These are phyloP conservation scores for Hemisphaericaspora subhashii DNA, from an alignment of 1,139 yeast genomes.

Conservation along the genomic window DNA sequence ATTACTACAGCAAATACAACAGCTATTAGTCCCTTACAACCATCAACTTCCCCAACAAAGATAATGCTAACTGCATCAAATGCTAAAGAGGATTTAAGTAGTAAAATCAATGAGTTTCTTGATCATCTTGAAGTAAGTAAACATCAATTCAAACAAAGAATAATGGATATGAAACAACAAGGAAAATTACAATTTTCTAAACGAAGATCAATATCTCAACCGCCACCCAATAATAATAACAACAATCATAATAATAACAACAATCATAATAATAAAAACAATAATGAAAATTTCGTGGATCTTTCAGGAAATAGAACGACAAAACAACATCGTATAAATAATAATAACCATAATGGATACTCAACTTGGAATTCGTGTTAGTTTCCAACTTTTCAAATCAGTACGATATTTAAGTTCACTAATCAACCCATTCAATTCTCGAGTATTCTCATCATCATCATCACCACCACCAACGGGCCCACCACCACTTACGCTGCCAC, in stretches of 20 bases:
- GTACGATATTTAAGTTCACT: conserved; percentile 41
- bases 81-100: conserved; percentile 11
- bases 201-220: not conserved
- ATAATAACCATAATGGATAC: too few relatives aligned
- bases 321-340: too few relatives aligned
- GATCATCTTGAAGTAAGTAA: conserved; percentile 14
- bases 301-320: not conserved
- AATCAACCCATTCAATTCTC: conserved; percentile 47
- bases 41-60: conserved; percentile 2
- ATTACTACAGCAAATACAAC: not conserved
- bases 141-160: conserved; percentile 12
- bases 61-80: conserved; percentile 3
- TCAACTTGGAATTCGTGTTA: conserved; percentile 6
- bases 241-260: not conserved
- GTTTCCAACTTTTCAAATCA: conserved; percentile 48
- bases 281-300: conserved; percentile 2
- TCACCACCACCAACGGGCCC: conserved; percentile 47
- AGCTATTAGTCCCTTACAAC: not conserved
- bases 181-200: conserved; percentile 4
- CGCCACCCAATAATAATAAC: not conserved
- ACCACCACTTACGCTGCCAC: conserved; percentile 37
- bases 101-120: conserved; percentile 10
- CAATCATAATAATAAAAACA: not conserved
- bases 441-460: conserved; percentile 39
- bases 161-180: conserved; percentile 12